phyloP scores from a whole-genome alignment of 495 filamentous ascomycete species.

The Filosporella fistucella region DNA sequence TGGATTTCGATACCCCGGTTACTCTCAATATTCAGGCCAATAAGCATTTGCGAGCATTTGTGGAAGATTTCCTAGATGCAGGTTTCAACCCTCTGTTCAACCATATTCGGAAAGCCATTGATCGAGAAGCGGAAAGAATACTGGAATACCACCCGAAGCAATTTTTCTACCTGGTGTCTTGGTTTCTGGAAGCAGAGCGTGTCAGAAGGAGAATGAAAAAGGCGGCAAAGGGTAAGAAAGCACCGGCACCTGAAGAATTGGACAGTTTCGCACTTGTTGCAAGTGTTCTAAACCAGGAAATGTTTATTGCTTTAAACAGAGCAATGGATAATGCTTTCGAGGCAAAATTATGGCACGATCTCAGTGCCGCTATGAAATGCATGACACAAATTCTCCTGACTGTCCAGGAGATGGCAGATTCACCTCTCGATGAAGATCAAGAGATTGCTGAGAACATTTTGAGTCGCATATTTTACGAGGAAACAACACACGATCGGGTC shows the following conservation, averaged over 20 bases:
- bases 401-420: conserved; percentile 88
- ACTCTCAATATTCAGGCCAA: conserved; percentile 63
- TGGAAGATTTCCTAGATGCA: conserved; percentile 92
- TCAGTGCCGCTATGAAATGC: conserved; percentile 86
- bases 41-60: conserved; percentile 71
- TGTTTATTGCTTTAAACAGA: conserved; percentile 80
- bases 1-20: conserved; percentile 72
- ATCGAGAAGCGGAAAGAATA: conserved; percentile 84
- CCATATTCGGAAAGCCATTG: conserved; percentile 82
- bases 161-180: conserved; percentile 88
- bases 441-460: conserved; percentile 98
- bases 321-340: conserved; percentile 74
- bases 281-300: conserved; percentile 86
- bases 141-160: conserved; percentile 68
- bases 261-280: conserved; percentile 84
- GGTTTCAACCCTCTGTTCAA: conserved; percentile 92
- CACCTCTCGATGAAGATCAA: conserved; percentile 83
- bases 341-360: conserved; percentile 78
- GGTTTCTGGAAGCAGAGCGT: conserved; percentile 91
- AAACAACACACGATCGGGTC: conserved; percentile 84
- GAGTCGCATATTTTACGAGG: conserved; percentile 96
- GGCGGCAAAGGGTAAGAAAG: conserved; percentile 36
- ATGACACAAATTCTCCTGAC: conserved; percentile 87
- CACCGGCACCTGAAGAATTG: conserved; percentile 47
- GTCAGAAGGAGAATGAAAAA: conserved; percentile 58